A percentile compares a stretch with the other conserved stretches of the same genome.
Conservation (phyloP, 2,329 filamentous ascomycete species). For the Stagonosporopsis chrysanthemi region DNA sequence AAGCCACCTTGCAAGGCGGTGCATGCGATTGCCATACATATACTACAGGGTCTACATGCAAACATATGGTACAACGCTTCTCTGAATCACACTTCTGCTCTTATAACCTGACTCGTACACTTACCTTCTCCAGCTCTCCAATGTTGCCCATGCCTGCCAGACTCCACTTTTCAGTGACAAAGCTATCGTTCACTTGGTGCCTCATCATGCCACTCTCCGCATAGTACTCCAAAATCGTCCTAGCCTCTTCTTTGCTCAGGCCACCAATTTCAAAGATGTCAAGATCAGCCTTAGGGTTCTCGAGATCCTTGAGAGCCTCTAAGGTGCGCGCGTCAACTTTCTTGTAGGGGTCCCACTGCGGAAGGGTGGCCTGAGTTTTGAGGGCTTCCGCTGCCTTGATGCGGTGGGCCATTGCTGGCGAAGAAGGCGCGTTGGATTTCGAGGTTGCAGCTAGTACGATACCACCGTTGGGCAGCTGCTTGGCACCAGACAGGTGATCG, state of each 20-base stretch:
- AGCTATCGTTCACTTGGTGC: conserved; percentile 71
- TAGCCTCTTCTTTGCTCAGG: conserved; percentile 76
- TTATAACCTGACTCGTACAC: conserved; percentile 50
- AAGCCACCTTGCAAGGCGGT: neutral
- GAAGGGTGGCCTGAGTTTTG: conserved; percentile 46
- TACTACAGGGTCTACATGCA: conserved; percentile 29
- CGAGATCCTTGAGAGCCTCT: conserved; percentile 53
- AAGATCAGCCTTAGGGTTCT: conserved; percentile 41
- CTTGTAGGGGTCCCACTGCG: conserved; percentile 61
- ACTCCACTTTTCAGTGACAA: conserved; percentile 83
- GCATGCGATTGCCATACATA: conserved; percentile 27
- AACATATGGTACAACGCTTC: conserved; percentile 27
- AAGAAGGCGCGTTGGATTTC: conserved; percentile 71
- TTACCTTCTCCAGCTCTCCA: conserved; percentile 81
- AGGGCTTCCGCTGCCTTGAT: conserved; percentile 61
- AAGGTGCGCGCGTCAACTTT: conserved; percentile 62
- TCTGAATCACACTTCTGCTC: neutral
- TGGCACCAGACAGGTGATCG: conserved; percentile 65
- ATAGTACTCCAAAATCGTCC: conserved; percentile 90
- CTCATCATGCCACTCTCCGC: conserved; percentile 83
- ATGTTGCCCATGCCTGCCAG: conserved; percentile 81
- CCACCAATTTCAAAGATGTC: conserved; percentile 67
- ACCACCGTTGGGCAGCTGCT: conserved; percentile 73
- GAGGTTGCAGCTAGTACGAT: conserved; percentile 78
- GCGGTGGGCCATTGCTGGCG: conserved; percentile 72